A percentile compares a stretch with the other conserved stretches of the same genome.
These are phyloP conservation scores for Nothomitra cinnamomea DNA, from an alignment of 2,329 filamentous ascomycete species.

Conservation along the genomic window DNA sequence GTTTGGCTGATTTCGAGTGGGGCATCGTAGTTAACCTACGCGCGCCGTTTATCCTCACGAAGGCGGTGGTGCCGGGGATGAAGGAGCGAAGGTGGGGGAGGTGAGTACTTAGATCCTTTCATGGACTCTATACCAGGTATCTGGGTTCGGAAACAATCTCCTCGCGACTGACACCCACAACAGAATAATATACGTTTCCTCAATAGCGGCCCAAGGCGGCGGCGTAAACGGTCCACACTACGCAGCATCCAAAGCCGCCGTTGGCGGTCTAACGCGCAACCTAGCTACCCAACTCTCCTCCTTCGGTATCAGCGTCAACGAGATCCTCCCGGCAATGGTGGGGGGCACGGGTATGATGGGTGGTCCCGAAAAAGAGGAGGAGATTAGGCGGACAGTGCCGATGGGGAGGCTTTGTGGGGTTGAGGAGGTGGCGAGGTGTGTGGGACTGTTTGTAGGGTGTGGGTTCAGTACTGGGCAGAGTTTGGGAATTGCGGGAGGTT, in stretches of 20 bases:
- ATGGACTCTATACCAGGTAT: too few species aligned
- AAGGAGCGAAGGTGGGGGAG: conserved; percentile 41
- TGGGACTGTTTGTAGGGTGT: conserved; percentile 42
- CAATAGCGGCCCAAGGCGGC: conserved; percentile 44
- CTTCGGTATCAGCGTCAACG: conserved; percentile 47
- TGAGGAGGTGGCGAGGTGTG: conserved; percentile 42
- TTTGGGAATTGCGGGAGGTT: neutral
- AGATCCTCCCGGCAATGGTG: conserved; percentile 54
- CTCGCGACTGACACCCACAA: too few species aligned
- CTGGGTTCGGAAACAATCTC: too few species aligned
- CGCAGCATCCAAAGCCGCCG: conserved; percentile 42
- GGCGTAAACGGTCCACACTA: conserved; percentile 47
- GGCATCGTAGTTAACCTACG: conserved; percentile 43
- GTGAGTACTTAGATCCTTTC: too few species aligned
- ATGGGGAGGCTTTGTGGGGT: conserved; percentile 32
- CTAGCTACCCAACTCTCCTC: conserved; percentile 40
- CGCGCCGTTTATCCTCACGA: conserved; percentile 43
- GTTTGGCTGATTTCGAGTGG: too few species aligned
- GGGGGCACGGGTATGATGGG: conserved; percentile 47
- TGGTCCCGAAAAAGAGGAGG: conserved; percentile 33
- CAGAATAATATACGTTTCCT: conserved; percentile 48
- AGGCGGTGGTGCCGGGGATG: conserved; percentile 45
- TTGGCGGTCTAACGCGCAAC: conserved; percentile 49
- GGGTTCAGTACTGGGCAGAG: conserved; percentile 33
- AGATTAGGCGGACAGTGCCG: neutral